phyloP scores from a whole-genome alignment of 805 yeast species.

The Lipomyces japonicus region DNA sequence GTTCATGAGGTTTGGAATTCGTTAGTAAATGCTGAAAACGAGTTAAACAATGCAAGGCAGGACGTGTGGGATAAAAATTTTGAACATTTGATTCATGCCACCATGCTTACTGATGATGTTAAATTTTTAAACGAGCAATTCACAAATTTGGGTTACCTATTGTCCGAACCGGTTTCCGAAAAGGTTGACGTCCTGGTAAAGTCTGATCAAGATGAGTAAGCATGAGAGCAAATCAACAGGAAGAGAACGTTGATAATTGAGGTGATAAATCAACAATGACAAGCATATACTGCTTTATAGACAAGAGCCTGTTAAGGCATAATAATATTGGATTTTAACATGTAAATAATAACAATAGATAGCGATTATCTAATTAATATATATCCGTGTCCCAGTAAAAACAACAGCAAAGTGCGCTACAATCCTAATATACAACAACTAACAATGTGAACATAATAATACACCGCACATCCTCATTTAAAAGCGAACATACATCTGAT shows the following conservation, averaged over 20 bases:
- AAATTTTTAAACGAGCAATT: slow-evolving; percentile 7
- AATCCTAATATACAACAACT: not conserved
- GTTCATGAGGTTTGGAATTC: slow-evolving; percentile 10
- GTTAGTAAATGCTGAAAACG: slow-evolving; percentile 2
- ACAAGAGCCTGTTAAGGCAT: not conserved
- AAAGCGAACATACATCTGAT: not conserved
- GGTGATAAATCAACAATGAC: not conserved
- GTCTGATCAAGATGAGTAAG: too few relatives aligned
- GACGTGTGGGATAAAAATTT: slow-evolving; percentile 10
- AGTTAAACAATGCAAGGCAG: not conserved
- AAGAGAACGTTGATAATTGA: not conserved
- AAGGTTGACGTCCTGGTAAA: too few relatives aligned
- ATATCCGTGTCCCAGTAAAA: too few relatives aligned
- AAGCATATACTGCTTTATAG: not conserved
- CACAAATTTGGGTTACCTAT: not conserved
- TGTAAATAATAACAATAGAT: not conserved
- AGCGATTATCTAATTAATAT: too few relatives aligned
- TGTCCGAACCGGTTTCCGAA: not conserved
- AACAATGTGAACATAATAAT: not conserved
- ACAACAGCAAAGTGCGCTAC: not conserved
- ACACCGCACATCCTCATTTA: not conserved
- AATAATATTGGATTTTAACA: not conserved
- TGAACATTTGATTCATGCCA: slow-evolving; percentile 11
- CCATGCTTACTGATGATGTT: slow-evolving; percentile 10
- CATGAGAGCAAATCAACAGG: not conserved